Evolutionary conservation across 805 yeast genomes (phyloP).

Genomic region (Metschnikowia bowlesiae): DNA sequence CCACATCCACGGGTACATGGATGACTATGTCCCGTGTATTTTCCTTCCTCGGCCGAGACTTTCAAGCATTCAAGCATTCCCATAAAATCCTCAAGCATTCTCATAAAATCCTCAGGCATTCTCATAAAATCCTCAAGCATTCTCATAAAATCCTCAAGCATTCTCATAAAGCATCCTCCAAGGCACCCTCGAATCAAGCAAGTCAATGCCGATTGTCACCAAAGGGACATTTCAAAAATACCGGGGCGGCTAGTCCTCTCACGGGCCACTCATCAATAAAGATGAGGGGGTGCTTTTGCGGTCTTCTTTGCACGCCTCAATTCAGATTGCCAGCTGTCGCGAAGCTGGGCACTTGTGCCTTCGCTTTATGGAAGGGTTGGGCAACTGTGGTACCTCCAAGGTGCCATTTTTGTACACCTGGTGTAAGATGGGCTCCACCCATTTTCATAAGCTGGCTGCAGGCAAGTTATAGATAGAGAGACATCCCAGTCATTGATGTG

Average conservation of each 20-base stretch:
- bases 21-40: constrained; percentile 76
- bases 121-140: no score
- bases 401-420: constrained; percentile 21
- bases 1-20: constrained; percentile 72
- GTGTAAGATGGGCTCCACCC: constrained; percentile 25
- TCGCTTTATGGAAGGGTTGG: constrained; percentile 11
- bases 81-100: constrained; percentile 30
- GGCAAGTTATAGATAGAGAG: constrained; percentile 20
- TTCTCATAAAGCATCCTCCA: no score
- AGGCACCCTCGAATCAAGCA: constrained; percentile 38
- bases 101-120: no score
- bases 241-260: constrained; percentile 20
- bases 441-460: constrained; percentile 21
- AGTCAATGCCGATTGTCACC: constrained; percentile 47
- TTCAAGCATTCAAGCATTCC: constrained; percentile 50
- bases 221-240: constrained; percentile 18
- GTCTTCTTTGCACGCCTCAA: constrained; percentile 14
- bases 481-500: constrained; percentile 24
- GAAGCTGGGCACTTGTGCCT: constrained; percentile 13
- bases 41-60: constrained; percentile 63
- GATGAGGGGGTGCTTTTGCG: constrained; percentile 19
- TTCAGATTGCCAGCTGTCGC: constrained; percentile 17
- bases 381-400: constrained; percentile 18
- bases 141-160: no score
- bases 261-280: constrained; percentile 2